phyloP scores from a whole-genome alignment of 2,329 filamentous ascomycete genomes.

The Plenodomus biglobosus region DNA sequence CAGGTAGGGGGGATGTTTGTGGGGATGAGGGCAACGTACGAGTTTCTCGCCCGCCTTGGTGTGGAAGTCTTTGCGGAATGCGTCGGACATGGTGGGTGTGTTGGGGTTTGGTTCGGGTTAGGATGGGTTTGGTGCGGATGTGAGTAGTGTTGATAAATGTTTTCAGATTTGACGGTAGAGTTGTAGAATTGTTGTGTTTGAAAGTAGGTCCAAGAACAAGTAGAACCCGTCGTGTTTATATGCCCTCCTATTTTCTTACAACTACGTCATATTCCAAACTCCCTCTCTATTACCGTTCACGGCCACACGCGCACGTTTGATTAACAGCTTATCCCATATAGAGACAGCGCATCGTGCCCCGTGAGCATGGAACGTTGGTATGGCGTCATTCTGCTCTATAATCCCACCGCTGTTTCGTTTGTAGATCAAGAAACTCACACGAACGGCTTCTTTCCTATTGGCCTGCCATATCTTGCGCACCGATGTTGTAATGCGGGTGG shows the following conservation, averaged over 20 bases:
- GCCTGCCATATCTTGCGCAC: no score
- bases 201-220: constrained; percentile 4
- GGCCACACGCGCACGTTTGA: constrained; percentile 9
- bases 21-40: no score
- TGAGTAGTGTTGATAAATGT: constrained; percentile 2
- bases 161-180: constrained; percentile 17
- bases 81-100: constrained; percentile 59
- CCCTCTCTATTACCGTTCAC: constrained; percentile 3
- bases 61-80: constrained; percentile 62
- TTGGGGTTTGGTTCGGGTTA: constrained; percentile 28
- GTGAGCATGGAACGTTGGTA: neutral
- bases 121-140: constrained; percentile 12
- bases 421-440: neutral
- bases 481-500: neutral
- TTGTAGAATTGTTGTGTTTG: constrained; percentile 18
- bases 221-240: constrained; percentile 22
- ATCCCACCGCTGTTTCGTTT: neutral
- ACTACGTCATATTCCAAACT: constrained; percentile 30
- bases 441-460: constrained; percentile 7
- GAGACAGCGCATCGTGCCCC: constrained; percentile 1
- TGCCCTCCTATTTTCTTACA: constrained; percentile 6
- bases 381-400: neutral
- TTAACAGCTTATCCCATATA: constrained; percentile 8
- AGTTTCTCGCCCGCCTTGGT: constrained; percentile 58
- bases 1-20: no score